A percentile compares a stretch with the other conserved stretches of the same genome.
Evolutionary conservation across 108 stramenopile genomes (phyloP).

Genomic region (Fragilaria radians): DNA sequence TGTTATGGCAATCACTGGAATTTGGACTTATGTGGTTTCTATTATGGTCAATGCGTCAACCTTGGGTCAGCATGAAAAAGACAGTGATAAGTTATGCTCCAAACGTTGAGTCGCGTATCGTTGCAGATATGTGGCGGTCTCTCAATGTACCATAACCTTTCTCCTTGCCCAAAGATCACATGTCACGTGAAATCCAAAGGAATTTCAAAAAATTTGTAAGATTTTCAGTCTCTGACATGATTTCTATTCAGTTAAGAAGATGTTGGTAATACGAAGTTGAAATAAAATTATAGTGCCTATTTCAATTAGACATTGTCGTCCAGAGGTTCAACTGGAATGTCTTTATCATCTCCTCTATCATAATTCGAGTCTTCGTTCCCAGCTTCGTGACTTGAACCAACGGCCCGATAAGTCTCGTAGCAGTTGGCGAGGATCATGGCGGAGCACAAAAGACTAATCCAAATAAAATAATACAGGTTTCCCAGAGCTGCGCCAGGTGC

Average conservation of each 20-base stretch:
- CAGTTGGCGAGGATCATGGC: constrained; percentile 22
- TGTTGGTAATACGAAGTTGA: no score
- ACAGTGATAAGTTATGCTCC: no score
- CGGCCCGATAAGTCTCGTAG: constrained; percentile 24
- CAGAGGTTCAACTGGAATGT: constrained; percentile 25
- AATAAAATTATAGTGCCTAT: no score
- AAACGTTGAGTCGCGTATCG: no score
- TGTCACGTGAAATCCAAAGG: no score
- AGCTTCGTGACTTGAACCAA: not conserved
- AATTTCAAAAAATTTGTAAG: no score
- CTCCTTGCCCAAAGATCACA: no score
- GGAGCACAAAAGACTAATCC: constrained; percentile 39
- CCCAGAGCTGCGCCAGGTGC: constrained; percentile 67
- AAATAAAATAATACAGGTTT: constrained; percentile 77
- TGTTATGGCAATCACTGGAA: constrained; percentile 69
- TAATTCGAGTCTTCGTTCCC: not conserved
- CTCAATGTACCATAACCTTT: no score
- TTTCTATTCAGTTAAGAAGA: no score
- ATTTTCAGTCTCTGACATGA: no score
- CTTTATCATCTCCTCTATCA: constrained; percentile 4
- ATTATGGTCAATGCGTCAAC: constrained; percentile 58
- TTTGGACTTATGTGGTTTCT: constrained; percentile 70
- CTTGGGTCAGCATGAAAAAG: constrained; percentile 27
- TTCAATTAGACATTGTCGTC: constrained; percentile 22
- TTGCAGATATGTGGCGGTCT: no score